These are phyloP conservation scores for Thamnidium elegans DNA, from an alignment of 192 early-diverging fungal genomes.

Conservation along the genomic window DNA sequence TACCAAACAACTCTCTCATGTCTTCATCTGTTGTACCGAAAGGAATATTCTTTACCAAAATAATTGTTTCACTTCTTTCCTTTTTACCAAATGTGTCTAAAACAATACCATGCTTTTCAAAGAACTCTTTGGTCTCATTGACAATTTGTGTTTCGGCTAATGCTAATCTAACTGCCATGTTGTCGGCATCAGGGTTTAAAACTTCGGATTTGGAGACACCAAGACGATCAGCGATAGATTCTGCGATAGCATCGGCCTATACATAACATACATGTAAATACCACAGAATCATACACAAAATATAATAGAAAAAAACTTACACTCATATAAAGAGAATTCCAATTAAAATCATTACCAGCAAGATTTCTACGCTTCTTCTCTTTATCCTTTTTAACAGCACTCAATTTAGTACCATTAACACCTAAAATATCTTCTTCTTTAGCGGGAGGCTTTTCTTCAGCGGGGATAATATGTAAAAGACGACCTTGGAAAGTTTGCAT, in stretches of 20 bases:
- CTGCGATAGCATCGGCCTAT: conserved; percentile 88
- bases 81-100: conserved; percentile 77
- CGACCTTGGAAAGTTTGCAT: conserved; percentile 89
- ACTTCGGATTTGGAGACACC: conserved; percentile 90
- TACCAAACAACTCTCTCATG: conserved; percentile 75
- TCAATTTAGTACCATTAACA: conserved; percentile 48
- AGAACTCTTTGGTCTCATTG: conserved; percentile 89
- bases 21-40: conserved; percentile 80
- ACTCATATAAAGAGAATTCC: conserved; percentile 97
- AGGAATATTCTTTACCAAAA: conserved; percentile 96
- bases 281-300: background rate
- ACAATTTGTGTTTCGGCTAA: conserved; percentile 98
- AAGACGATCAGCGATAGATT: conserved; percentile 92
- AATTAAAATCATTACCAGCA: conserved; percentile 85
- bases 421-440: conserved; percentile 54
- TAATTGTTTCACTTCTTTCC: conserved; percentile 83
- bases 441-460: conserved; percentile 76
- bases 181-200: conserved; percentile 80
- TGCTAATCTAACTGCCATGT: conserved; percentile 90
- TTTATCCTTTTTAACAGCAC: conserved; percentile 78
- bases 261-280: conserved; percentile 9
- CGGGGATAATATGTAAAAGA: conserved; percentile 84
- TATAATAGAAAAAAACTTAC: conserved; percentile 44
- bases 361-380: conserved; percentile 76
- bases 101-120: conserved; percentile 82